phyloP scores from a whole-genome alignment of 139 green algal genomes.

The Closterium sp. region DNA sequence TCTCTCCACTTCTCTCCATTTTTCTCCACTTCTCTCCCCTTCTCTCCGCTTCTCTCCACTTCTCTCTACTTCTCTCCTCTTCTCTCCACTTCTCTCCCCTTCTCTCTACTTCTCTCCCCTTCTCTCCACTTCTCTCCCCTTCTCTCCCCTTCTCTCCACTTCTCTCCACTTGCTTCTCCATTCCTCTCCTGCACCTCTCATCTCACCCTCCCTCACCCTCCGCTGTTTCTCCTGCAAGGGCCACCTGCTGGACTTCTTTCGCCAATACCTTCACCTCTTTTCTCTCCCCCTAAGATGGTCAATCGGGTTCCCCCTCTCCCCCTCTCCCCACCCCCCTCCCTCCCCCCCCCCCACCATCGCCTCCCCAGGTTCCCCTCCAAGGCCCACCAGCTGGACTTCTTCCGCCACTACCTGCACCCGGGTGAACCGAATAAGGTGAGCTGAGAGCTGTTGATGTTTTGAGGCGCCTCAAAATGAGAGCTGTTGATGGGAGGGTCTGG shows the following conservation, averaged over 20 bases:
- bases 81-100: too few species aligned
- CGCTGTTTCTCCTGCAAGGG: not conserved
- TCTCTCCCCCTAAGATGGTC: too few species aligned
- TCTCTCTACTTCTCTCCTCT: too few species aligned
- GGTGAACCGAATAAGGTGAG: conserved; percentile 2
- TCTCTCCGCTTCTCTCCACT: too few species aligned
- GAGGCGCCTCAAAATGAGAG: too few species aligned
- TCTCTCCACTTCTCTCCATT: too few species aligned
- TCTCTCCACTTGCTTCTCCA: too few species aligned
- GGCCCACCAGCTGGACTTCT: conserved; percentile 60
- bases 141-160: too few species aligned
- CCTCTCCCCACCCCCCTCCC: not conserved
- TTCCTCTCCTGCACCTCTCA: not conserved
- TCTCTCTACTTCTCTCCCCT: too few species aligned
- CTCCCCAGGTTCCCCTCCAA: conserved; percentile 34
- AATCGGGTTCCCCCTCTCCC: not conserved
- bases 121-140: too few species aligned
- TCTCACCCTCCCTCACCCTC: not conserved
- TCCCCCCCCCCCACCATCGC: not conserved
- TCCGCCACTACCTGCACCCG: conserved; percentile 67
- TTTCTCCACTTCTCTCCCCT: too few species aligned
- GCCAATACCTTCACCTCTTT: not conserved
- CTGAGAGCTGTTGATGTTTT: not conserved
- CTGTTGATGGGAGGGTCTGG: too few species aligned
- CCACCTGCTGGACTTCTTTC: not conserved